phyloP scores from a whole-genome alignment of 257 asterid species.

The Knoxia roxburghii region DNA sequence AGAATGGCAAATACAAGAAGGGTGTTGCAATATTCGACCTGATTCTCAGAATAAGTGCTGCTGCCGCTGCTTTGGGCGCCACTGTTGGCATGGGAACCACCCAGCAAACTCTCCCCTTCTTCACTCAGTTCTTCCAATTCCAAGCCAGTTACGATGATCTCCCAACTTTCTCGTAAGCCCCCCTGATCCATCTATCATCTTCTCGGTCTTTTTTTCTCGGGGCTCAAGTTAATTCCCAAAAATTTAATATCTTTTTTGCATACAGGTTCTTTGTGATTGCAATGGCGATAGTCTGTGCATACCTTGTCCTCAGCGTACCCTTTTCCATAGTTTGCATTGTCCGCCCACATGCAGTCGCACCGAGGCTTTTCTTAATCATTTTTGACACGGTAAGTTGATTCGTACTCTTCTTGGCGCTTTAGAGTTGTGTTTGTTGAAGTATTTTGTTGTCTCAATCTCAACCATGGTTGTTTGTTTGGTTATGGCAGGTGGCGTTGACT shows the following conservation, averaged over 20 bases:
- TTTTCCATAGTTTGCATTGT: slow-evolving; percentile 57
- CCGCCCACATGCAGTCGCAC: slow-evolving; percentile 33
- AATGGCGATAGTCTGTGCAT: slow-evolving; percentile 47
- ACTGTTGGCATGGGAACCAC: slow-evolving; percentile 70
- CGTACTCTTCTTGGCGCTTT: too few relatives aligned
- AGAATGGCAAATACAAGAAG: slow-evolving; percentile 35
- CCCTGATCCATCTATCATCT: neutral
- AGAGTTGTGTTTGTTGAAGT: too few relatives aligned
- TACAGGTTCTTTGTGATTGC: slow-evolving; percentile 70
- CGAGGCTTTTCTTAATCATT: slow-evolving; percentile 30
- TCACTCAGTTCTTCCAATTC: slow-evolving; percentile 93
- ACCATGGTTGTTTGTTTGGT: too few relatives aligned
- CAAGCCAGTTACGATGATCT: slow-evolving; percentile 78
- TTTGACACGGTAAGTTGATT: slow-evolving; percentile 59
- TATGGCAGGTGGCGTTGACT: slow-evolving; percentile 44
- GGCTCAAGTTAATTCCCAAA: too few relatives aligned
- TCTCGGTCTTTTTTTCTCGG: too few relatives aligned
- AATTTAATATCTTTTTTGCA: too few relatives aligned
- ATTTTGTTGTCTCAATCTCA: too few relatives aligned
- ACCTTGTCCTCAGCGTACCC: slow-evolving; percentile 63
- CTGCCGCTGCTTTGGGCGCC: slow-evolving; percentile 58
- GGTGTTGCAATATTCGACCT: slow-evolving; percentile 69
- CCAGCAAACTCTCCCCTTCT: slow-evolving; percentile 84
- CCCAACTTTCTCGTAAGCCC: slow-evolving; percentile 64
- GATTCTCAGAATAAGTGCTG: slow-evolving; percentile 57